Evolutionary conservation across 2,329 filamentous ascomycete species (phyloP).

Genomic region (Phoma herbarum): DNA sequence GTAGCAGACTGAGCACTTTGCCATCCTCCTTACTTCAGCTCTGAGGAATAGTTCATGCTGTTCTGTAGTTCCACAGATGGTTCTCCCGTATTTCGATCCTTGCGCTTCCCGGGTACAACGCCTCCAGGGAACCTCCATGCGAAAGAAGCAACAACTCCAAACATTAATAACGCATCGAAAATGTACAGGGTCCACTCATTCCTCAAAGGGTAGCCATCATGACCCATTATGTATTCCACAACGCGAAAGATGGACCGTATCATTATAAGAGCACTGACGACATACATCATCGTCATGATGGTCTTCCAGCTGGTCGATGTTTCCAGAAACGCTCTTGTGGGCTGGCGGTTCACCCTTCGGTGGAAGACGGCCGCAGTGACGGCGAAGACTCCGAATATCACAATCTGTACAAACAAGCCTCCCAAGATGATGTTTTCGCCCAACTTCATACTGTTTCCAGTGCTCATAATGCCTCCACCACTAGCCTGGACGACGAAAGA

Average conservation of each 20-base stretch:
- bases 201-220: conserved; percentile 54
- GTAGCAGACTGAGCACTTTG: too few relatives aligned
- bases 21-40: too few relatives aligned
- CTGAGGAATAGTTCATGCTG: too few relatives aligned
- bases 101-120: too few relatives aligned
- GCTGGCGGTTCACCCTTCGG: conserved; percentile 3
- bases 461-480: conserved; percentile 29
- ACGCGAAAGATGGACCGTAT: conserved; percentile 59
- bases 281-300: conserved; percentile 56
- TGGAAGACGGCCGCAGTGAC: conserved; percentile 27
- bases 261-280: conserved; percentile 56
- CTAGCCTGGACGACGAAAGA: conserved; percentile 57
- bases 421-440: conserved; percentile 57
- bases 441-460: conserved; percentile 9
- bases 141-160: too few relatives aligned
- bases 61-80: too few relatives aligned
- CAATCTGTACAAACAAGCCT: conserved; percentile 58
- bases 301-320: conserved; percentile 33
- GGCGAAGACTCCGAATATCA: conserved; percentile 60
- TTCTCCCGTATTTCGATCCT: too few relatives aligned
- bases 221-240: conserved; percentile 58
- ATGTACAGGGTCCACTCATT: too few relatives aligned
- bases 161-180: too few relatives aligned
- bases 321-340: conserved; percentile 8
- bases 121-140: too few relatives aligned